Conservation (phyloP, 768 basidiomycete species). For the Pleurotus citrinopileatus region DNA sequence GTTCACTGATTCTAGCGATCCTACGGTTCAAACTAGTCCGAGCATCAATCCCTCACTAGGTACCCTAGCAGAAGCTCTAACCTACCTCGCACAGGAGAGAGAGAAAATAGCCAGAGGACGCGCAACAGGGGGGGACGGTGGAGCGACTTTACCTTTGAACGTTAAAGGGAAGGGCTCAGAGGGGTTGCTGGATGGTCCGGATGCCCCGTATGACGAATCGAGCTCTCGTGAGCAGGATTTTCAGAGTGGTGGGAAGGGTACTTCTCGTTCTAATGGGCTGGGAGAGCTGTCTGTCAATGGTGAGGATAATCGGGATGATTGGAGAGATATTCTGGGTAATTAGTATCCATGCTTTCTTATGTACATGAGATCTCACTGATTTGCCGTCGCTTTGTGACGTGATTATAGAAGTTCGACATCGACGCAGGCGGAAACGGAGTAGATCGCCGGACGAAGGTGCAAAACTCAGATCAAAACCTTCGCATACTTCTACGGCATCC, state of each 20-base stretch:
- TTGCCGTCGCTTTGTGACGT: slow-evolving; percentile 2
- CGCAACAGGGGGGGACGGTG: slow-evolving; percentile 26
- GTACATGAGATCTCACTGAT: neutral
- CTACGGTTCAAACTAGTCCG: slow-evolving; percentile 5
- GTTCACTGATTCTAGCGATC: neutral
- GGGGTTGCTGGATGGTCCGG: neutral
- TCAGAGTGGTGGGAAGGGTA: slow-evolving; percentile 6
- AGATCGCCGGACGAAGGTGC: neutral
- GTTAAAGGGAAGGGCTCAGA: slow-evolving; percentile 1
- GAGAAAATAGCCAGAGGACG: slow-evolving; percentile 52
- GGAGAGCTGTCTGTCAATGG: neutral
- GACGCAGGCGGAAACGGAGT: slow-evolving; percentile 34
- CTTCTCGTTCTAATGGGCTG: neutral
- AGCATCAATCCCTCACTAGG: slow-evolving; percentile 63
- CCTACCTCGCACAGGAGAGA: slow-evolving; percentile 73
- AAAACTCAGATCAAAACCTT: slow-evolving; percentile 15
- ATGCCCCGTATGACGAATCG: neutral
- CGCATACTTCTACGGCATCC: slow-evolving; percentile 13
- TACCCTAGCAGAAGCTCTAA: slow-evolving; percentile 67
- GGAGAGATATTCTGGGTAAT: slow-evolving; percentile 39
- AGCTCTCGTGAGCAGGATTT: slow-evolving; percentile 5
- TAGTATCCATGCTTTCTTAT: slow-evolving; percentile 22
- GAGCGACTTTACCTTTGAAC: slow-evolving; percentile 13
- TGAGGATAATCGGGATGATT: slow-evolving; percentile 11
- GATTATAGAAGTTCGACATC: slow-evolving; percentile 28